Evolutionary conservation across 768 basidiomycete genomes (phyloP).

Genomic region (Pleurotus giganteus): DNA sequence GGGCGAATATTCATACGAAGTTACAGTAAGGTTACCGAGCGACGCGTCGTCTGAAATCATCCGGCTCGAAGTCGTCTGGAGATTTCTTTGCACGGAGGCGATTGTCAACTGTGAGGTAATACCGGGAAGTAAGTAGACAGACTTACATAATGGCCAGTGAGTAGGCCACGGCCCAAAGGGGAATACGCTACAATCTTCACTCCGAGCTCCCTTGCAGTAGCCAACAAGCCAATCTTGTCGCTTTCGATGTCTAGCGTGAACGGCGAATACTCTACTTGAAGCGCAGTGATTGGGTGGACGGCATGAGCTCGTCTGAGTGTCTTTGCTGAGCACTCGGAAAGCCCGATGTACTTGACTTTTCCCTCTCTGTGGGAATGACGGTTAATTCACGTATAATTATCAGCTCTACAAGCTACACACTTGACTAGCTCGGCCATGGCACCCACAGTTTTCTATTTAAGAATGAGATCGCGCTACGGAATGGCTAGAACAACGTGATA

Average conservation of each 20-base stretch:
- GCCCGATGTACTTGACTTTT: conserved; percentile 48
- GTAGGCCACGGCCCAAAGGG: conserved; percentile 51
- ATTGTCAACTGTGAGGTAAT: not conserved
- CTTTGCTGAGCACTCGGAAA: conserved; percentile 46
- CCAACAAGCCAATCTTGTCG: conserved; percentile 36
- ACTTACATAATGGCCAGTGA: conserved; percentile 44
- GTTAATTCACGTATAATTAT: not conserved
- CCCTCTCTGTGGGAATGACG: conserved; percentile 26
- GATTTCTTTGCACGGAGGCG: conserved; percentile 26
- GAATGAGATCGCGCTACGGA: not conserved
- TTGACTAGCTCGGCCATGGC: conserved; percentile 54
- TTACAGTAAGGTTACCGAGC: conserved; percentile 25
- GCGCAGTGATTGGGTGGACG: conserved; percentile 46
- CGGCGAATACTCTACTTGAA: conserved; percentile 53
- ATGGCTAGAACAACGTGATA: not conserved
- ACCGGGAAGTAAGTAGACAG: conserved; percentile 17
- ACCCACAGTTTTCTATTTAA: conserved; percentile 34
- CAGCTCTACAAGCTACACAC: conserved; percentile 24
- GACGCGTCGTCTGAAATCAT: conserved; percentile 36
- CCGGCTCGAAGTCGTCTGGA: conserved; percentile 34
- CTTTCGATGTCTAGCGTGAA: conserved; percentile 48
- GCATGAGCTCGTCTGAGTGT: conserved; percentile 50
- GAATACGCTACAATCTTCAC: conserved; percentile 49
- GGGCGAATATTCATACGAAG: conserved; percentile 12
- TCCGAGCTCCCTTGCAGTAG: conserved; percentile 46